Evolutionary conservation across 116 monocot species (phyloP).

Genomic region (Posidonia oceanica): DNA sequence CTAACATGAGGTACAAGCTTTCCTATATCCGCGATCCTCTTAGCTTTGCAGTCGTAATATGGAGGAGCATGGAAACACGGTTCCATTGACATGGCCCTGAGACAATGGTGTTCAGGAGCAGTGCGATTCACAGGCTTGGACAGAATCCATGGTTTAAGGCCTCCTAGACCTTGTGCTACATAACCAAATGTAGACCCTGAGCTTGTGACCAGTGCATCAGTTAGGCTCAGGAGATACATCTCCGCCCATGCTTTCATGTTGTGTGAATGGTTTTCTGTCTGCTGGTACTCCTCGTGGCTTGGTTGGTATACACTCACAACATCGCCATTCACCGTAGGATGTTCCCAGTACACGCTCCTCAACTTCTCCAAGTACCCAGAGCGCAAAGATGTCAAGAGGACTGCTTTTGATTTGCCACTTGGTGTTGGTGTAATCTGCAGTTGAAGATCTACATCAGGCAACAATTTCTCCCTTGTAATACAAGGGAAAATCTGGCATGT

Average conservation of each 20-base stretch:
- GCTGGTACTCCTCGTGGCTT: conserved; percentile 43
- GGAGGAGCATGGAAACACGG: conserved; percentile 51
- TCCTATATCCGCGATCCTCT: conserved; percentile 14
- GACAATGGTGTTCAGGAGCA: conserved; percentile 28
- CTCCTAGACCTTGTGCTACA: conserved; percentile 42
- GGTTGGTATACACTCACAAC: conserved; percentile 39
- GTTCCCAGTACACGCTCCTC: conserved; percentile 33
- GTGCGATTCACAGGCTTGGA: conserved; percentile 20
- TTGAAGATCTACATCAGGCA: conserved; percentile 18
- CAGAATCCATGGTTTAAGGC: conserved; percentile 48
- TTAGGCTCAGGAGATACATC: conserved; percentile 48
- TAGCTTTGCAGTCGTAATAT: conserved; percentile 28
- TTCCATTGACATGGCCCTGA: conserved; percentile 38
- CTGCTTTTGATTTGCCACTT: conserved; percentile 16
- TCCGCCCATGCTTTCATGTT: conserved; percentile 52
- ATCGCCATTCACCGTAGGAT: conserved; percentile 23
- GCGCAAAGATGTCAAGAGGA: conserved; percentile 37
- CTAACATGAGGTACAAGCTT: conserved; percentile 22
- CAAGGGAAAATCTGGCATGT: conserved; percentile 25
- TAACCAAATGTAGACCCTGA: conserved; percentile 60
- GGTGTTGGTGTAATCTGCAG: neutral
- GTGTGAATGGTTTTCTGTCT: conserved; percentile 28
- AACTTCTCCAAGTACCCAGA: conserved; percentile 31
- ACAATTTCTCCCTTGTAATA: conserved; percentile 7
- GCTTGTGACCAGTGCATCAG: conserved; percentile 43